Conservation (phyloP, 78 protist species). For the Anaeramoeba flamelloides region DNA sequence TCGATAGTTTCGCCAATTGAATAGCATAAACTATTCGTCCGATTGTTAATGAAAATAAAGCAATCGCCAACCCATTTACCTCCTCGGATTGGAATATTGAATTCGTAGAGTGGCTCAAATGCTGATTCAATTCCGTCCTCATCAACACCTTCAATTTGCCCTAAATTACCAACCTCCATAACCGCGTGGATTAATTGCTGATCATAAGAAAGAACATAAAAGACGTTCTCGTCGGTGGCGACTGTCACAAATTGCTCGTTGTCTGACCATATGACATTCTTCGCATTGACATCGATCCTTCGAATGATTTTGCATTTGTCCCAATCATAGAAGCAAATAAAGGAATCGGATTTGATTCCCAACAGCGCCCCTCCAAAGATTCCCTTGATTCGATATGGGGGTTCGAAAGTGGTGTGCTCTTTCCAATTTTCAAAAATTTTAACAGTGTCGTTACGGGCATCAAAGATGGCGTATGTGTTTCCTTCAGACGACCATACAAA, state of each 20-base stretch:
- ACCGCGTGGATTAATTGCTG: not conserved
- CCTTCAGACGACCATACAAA: slow-evolving; percentile 71
- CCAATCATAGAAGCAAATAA: not conserved
- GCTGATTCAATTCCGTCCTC: not conserved
- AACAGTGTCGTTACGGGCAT: not conserved
- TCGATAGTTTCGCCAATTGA: not conserved
- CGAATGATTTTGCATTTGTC: not conserved
- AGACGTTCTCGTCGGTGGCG: not conserved
- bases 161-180: not conserved
- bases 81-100: not conserved
- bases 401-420: not conserved
- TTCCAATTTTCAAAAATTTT: not conserved
- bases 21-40: not conserved
- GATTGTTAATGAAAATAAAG: not conserved
- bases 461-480: slow-evolving; percentile 36
- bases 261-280: not conserved
- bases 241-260: not conserved
- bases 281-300: not conserved
- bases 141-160: not conserved
- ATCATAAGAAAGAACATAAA: not conserved
- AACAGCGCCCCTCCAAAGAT: not conserved
- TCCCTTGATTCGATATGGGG: not conserved
- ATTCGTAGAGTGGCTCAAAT: not conserved
- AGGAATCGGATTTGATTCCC: not conserved
- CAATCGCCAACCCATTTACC: not conserved